Base-by-base conservation (phyloP, 2,329 filamentous ascomycete species). In the Penicillium griseofulvum region DNA sequence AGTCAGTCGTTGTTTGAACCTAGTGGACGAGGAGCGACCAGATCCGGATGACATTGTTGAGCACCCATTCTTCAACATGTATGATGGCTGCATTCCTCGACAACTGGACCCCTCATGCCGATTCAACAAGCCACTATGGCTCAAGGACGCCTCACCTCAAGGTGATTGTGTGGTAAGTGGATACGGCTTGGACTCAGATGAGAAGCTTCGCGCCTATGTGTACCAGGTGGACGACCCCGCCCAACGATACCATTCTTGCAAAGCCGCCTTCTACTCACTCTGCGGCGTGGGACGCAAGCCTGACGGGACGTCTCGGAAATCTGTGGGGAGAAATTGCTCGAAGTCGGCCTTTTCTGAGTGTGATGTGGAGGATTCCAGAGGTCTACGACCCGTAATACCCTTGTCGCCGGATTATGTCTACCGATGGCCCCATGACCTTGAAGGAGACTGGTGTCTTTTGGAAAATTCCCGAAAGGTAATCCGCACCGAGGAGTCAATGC, bases 1-100 rank as follows among this genome's bases (percentile, higher is more conserved):
- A 29, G 77, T 81, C 10, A 74, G 73, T 45, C 71, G 71, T 19
- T 79, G 79, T 52, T 68, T 81, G 41, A 80, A 76, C 46, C 68
- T 80, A 29, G 73, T 76, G 14, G 77, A 80, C 43, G 71, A 77
- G n/a, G 72, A 78, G 57, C 69, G 78, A 24, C 77, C 78, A 4
- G 77, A 78, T 37, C 76, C 78, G 16, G 78, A 80, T 56, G 74
- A 80, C 45, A 74, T 80, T 51, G 78, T 80, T 8, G 76, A 78
- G 37, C 77, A 80, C 55, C 68, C 72, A 5, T 80, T 81, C 55
- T 80, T 81, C 67, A 77, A 73, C 47, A 80, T 79, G 77, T 76
- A 78, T 44, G 67, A 72, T 26, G 78, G 78, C 10, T 77, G 72
- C 39, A 79, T 80, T 60, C 78, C 78, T 16, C 69, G 72, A 22